These are phyloP conservation scores for Lindgomyces ingoldianus DNA, from an alignment of 495 filamentous ascomycete species.

Conservation along the genomic window DNA sequence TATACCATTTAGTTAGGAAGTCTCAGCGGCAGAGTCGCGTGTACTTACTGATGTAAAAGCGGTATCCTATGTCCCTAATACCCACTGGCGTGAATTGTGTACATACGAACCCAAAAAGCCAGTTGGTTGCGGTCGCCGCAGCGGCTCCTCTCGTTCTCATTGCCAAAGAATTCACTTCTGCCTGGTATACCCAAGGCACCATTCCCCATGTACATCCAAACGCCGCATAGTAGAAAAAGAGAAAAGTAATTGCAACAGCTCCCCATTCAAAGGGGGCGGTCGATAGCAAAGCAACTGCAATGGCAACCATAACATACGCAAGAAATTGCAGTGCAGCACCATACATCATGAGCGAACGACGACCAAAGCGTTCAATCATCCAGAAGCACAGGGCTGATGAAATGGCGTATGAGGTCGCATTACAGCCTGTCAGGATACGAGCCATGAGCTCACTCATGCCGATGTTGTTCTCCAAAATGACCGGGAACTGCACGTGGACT, in stretches of 20 bases:
- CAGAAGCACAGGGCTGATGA: constrained; percentile 48
- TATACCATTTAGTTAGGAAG: not conserved
- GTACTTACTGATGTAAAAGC: constrained; percentile 45
- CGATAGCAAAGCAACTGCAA: constrained; percentile 40
- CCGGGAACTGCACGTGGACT: not conserved
- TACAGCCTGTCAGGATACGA: constrained; percentile 57
- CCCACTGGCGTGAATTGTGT: constrained; percentile 45
- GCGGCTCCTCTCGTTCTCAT: constrained; percentile 41
- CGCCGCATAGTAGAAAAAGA: constrained; percentile 43
- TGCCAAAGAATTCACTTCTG: constrained; percentile 43
- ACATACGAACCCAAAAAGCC: constrained; percentile 37
- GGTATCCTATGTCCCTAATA: constrained; percentile 43
- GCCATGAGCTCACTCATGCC: constrained; percentile 38
- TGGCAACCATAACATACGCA: constrained; percentile 43
- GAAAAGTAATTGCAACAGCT: constrained; percentile 25
- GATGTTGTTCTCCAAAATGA: constrained; percentile 40
- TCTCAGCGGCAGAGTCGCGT: not conserved
- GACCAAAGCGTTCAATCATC: constrained; percentile 56
- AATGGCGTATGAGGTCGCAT: constrained; percentile 47
- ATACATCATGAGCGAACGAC: constrained; percentile 53
- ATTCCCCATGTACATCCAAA: constrained; percentile 35
- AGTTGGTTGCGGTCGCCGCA: constrained; percentile 38
- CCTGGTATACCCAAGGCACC: constrained; percentile 43
- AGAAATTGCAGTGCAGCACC: constrained; percentile 52
- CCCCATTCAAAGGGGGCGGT: constrained; percentile 12